Conservation (phyloP, 768 basidiomycete genomes). For the Fibroporia radiculosa region DNA sequence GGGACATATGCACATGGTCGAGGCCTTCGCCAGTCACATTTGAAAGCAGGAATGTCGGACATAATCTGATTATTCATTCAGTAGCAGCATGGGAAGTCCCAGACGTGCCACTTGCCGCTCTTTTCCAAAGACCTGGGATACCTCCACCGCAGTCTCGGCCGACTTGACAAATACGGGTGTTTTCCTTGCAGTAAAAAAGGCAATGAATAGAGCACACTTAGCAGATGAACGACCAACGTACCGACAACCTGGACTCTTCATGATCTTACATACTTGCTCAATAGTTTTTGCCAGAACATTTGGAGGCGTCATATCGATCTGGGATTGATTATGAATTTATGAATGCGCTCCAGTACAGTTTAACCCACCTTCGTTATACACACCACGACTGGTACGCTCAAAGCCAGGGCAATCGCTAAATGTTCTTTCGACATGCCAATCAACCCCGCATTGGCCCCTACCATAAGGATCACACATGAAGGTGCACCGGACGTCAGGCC, state of each 20-base stretch:
- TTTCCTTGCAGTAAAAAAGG: slow-evolving; percentile 39
- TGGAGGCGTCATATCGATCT: slow-evolving; percentile 97
- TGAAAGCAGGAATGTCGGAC: slow-evolving; percentile 87
- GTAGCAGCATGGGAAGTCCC: not conserved
- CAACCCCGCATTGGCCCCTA: slow-evolving; percentile 89
- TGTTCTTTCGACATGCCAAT: slow-evolving; percentile 97
- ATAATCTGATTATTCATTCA: slow-evolving; percentile 43
- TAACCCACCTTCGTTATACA: slow-evolving; percentile 82
- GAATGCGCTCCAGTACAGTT: not conserved
- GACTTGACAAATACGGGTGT: slow-evolving; percentile 81
- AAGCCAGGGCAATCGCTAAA: slow-evolving; percentile 86
- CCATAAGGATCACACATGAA: slow-evolving; percentile 86
- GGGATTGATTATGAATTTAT: slow-evolving; percentile 1
- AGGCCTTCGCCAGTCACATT: slow-evolving; percentile 95
- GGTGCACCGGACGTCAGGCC: slow-evolving; percentile 93
- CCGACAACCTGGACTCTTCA: slow-evolving; percentile 91
- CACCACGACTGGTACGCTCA: slow-evolving; percentile 89
- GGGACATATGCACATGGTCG: slow-evolving; percentile 51
- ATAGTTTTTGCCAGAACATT: slow-evolving; percentile 88
- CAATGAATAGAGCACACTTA: not conserved
- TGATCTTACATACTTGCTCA: slow-evolving; percentile 87
- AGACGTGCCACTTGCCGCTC: slow-evolving; percentile 45
- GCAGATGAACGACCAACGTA: slow-evolving; percentile 23
- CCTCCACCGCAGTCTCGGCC: slow-evolving; percentile 70
- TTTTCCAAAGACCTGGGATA: slow-evolving; percentile 64